Percentiles rank a stretch among this genome's conserved stretches.
phyloP scores from a whole-genome alignment of 2,329 filamentous ascomycete species.

The Cladosporium phlei region DNA sequence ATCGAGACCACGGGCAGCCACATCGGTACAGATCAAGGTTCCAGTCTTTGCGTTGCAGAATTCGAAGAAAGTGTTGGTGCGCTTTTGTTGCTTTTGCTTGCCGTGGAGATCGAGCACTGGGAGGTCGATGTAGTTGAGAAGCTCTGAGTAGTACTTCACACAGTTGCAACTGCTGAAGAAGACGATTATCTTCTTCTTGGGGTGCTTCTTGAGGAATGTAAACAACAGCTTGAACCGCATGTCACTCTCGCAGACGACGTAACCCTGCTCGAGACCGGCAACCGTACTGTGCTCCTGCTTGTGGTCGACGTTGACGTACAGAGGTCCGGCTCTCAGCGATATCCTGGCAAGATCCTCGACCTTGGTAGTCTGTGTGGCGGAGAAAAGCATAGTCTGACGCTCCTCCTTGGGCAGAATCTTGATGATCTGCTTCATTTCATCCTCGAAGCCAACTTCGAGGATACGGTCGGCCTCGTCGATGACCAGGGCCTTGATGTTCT shows the following conservation, averaged over 20 bases:
- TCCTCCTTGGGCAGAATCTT: constrained; percentile 85
- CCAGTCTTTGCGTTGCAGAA: constrained; percentile 82
- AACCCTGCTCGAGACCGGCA: constrained; percentile 90
- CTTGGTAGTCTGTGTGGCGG: constrained; percentile 95
- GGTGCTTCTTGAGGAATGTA: constrained; percentile 85
- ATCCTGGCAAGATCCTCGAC: constrained; percentile 95
- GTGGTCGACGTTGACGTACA: constrained; percentile 97
- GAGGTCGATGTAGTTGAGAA: constrained; percentile 96
- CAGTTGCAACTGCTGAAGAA: constrained; percentile 80
- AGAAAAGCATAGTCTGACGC: constrained; percentile 96
- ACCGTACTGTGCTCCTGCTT: constrained; percentile 86
- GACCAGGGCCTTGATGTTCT: constrained; percentile 85
- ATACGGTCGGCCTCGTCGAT: constrained; percentile 98
- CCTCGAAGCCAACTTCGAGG: constrained; percentile 94
- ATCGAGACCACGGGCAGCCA: constrained; percentile 90
- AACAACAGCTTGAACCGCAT: constrained; percentile 91
- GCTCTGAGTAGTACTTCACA: constrained; percentile 91
- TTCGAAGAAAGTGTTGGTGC: constrained; percentile 98
- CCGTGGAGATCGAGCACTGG: constrained; percentile 82
- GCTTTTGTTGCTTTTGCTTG: constrained; percentile 97
- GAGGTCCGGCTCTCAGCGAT: constrained; percentile 80
- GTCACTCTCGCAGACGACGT: constrained; percentile 88
- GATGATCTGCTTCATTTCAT: constrained; percentile 95
- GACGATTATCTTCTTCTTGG: constrained; percentile 96
- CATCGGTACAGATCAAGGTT: constrained; percentile 91